Conservation (phyloP, 495 filamentous ascomycete species). For the Aspergillus taichungensis region DNA sequence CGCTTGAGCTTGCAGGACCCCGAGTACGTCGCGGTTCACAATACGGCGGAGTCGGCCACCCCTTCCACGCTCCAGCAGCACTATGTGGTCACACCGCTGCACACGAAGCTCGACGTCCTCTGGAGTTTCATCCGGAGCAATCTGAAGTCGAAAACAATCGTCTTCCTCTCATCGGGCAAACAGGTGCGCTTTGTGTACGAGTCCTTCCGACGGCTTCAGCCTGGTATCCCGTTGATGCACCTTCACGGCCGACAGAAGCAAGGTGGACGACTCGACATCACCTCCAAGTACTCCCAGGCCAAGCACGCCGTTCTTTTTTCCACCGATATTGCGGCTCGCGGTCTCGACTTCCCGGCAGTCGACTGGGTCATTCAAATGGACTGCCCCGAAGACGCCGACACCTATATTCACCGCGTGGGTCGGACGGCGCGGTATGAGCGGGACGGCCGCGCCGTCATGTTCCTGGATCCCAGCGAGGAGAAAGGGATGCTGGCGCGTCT, state of each 20-base stretch:
- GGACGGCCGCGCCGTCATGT: constrained; percentile 77
- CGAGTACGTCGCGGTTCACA: constrained; percentile 91
- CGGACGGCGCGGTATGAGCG: constrained; percentile 91
- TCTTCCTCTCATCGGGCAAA: constrained; percentile 91
- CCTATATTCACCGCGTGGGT: constrained; percentile 95
- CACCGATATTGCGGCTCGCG: constrained; percentile 88
- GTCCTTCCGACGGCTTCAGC: constrained; percentile 84
- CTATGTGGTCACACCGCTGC: constrained; percentile 74
- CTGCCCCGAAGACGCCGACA: constrained; percentile 92
- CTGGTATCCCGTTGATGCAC: constrained; percentile 90
- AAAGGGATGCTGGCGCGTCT: constrained; percentile 73
- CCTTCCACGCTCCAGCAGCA: constrained; percentile 80
- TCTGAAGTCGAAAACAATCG: constrained; percentile 83
- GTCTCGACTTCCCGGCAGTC: constrained; percentile 91
- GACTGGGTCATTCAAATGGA: constrained; percentile 97
- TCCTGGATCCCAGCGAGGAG: constrained; percentile 88
- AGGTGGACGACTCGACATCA: constrained; percentile 75
- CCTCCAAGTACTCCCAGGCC: constrained; percentile 64
- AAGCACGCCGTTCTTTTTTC: constrained; percentile 84
- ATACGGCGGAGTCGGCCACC: constrained; percentile 71
- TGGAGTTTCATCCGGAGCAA: constrained; percentile 87
- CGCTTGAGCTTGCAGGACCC: constrained; percentile 80
- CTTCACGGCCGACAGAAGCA: constrained; percentile 95
- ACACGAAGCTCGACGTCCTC: constrained; percentile 82
- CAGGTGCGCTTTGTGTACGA: constrained; percentile 95